Evolutionary conservation across 1,284 basidiomycete species (phyloP).

Genomic region (Ganoderma multipileum): DNA sequence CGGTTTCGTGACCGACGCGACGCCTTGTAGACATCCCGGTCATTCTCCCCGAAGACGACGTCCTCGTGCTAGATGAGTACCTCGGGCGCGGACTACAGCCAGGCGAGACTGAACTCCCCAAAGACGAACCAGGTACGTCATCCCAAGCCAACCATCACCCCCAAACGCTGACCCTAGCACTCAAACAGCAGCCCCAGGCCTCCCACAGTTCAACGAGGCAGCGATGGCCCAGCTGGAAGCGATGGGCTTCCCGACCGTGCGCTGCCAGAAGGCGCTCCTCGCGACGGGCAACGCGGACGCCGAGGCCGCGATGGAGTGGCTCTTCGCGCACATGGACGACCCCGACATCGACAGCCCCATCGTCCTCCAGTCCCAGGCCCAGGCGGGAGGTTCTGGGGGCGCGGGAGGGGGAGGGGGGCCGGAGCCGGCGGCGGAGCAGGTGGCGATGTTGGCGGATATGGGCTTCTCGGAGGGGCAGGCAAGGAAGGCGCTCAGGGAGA

Average conservation of each 20-base stretch:
- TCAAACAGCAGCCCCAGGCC: constrained; percentile 38
- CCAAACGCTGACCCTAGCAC: background rate
- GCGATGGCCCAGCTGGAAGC: constrained; percentile 79
- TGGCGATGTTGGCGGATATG: constrained; percentile 87
- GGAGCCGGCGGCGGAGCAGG: constrained; percentile 74
- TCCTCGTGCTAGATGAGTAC: constrained; percentile 72
- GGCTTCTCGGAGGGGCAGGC: constrained; percentile 90
- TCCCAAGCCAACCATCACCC: background rate
- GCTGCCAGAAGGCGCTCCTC: constrained; percentile 89
- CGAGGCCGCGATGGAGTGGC: constrained; percentile 94
- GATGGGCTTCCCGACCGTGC: constrained; percentile 88
- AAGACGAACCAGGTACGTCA: constrained; percentile 51
- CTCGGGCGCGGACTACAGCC: constrained; percentile 78
- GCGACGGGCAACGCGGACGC: constrained; percentile 86
- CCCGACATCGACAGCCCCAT: constrained; percentile 92
- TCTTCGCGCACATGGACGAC: constrained; percentile 96
- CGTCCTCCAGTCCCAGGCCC: constrained; percentile 35
- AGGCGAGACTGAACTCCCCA: constrained; percentile 78
- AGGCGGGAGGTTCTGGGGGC: constrained; percentile 23
- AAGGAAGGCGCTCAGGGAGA: constrained; percentile 86
- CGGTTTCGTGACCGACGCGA: background rate
- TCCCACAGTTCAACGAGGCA: constrained; percentile 74
- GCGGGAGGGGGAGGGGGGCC: constrained; percentile 39
- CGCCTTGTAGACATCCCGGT: constrained; percentile 80
- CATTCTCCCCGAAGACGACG: constrained; percentile 68